Base-by-base conservation (phyloP, 345 rosid species). In the Stellera chamaejasme region DNA sequence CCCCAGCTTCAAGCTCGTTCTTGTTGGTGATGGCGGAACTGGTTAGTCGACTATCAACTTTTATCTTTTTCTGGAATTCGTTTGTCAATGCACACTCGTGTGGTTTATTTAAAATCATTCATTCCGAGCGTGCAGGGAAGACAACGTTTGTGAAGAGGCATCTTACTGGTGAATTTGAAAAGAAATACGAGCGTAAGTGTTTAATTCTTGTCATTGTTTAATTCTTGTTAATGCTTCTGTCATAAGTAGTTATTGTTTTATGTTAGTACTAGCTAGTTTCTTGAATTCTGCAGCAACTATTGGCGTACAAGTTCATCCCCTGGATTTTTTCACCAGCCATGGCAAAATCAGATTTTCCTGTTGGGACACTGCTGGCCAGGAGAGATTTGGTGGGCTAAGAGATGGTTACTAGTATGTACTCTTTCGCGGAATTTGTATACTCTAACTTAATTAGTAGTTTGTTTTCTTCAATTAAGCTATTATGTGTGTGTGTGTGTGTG, bases 161-260 rank as follows among this genome's bases (percentile, higher is more conserved):
- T 76, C 79, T 81, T 14, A 83, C 90, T 5, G 90, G 90, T 32
- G 90, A 84, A 65, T 84, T 84, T 44, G 87, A 84, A 81, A 84
- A 84, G 75, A 84, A 79, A 69, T 84, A 84, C 44, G 91, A 84
- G 57, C 91, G 91, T 81, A 65, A 77, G 23, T 11, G 13, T 36
- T n/a, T n/a, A n/a, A 12, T 8, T 14, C 10, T 28, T 32, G 0
- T 32, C 39, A 4, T 8, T 32, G 2, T 32, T 32, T 5, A 32
- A 2, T 32, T 32, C 9, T 32, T 32, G 5, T 32, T 5, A 8
- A 32, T 32, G 39, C 0, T 27, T 14, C 2, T 11, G 8, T 11
- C 12, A 4, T 52, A 12, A 10, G n/a, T n/a, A 4, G 16, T 10
- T 2, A 11, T 32, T 32, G 39, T 32, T 32, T 5, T 2, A 32